phyloP scores from a whole-genome alignment of 2,329 filamentous ascomycete genomes.

The Lojkania enalia region DNA sequence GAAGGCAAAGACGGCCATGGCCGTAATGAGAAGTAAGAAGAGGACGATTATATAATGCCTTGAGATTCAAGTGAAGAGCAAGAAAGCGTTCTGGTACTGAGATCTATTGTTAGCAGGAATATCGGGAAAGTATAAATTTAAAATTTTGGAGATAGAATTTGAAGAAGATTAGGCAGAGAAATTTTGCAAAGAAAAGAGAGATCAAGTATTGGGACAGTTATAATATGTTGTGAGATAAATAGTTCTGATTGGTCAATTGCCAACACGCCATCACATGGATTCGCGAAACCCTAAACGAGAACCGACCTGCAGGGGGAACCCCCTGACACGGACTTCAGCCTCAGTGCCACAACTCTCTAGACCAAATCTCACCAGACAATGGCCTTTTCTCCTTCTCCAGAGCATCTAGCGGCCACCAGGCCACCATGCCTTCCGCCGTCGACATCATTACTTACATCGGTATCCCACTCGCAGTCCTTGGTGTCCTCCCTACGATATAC shows the following conservation, averaged over 20 bases:
- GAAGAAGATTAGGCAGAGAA: too few relatives aligned
- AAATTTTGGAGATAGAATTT: too few relatives aligned
- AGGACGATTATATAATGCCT: too few relatives aligned
- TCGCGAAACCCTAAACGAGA: background rate
- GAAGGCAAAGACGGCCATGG: too few relatives aligned
- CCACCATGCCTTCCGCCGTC: conserved; percentile 13
- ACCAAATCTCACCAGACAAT: background rate
- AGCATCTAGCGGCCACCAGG: background rate
- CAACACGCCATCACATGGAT: conserved; percentile 8
- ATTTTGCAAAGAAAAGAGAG: too few relatives aligned
- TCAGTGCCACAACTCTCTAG: background rate
- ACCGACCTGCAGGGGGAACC: background rate
- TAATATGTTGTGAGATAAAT: too few relatives aligned
- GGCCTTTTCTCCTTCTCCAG: background rate
- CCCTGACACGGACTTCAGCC: conserved; percentile 2
- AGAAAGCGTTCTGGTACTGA: too few relatives aligned
- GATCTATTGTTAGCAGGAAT: too few relatives aligned
- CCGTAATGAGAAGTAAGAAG: too few relatives aligned
- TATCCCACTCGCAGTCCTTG: conserved; percentile 62
- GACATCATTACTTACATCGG: conserved; percentile 38
- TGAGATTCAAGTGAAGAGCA: too few relatives aligned
- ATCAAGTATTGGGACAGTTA: too few relatives aligned
- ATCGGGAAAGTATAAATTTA: too few relatives aligned
- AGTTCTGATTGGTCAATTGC: conserved; percentile 2
- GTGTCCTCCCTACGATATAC: conserved; percentile 68